Evolutionary conservation across 441 rosid species (phyloP).

Genomic region (Brassica hybrid): DNA sequence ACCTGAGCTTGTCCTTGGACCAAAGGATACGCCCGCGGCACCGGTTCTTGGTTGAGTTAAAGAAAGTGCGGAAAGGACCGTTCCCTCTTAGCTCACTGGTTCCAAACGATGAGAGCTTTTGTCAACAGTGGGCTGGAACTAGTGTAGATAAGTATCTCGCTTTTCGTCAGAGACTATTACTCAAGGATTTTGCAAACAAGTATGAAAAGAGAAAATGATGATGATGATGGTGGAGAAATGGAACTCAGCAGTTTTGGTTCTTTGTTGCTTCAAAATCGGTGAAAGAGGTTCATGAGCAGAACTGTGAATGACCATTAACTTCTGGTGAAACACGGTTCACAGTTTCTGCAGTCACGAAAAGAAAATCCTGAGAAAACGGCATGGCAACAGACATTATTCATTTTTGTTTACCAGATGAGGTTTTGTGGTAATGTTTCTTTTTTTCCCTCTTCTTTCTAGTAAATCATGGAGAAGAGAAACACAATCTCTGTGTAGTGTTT

Average conservation of each 20-base stretch:
- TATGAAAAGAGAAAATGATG: constrained; percentile 55
- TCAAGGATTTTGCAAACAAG: constrained; percentile 75
- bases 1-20: constrained; percentile 84
- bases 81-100: constrained; percentile 89
- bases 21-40: constrained; percentile 95
- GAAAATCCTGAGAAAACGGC: constrained; percentile 4
- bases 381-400: constrained; percentile 12
- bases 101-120: constrained; percentile 88
- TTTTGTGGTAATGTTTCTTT: constrained; percentile 28
- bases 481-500: too few species aligned
- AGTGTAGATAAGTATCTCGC: constrained; percentile 82
- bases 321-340: constrained; percentile 20
- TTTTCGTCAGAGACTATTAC: constrained; percentile 80
- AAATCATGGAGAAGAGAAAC: neutral
- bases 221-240: neutral
- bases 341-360: constrained; percentile 13
- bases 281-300: constrained; percentile 31
- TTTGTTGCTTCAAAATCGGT: constrained; percentile 19
- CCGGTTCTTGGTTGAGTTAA: constrained; percentile 6
- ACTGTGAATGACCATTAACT: constrained; percentile 21
- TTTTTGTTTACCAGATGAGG: constrained; percentile 30
- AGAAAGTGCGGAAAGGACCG: constrained; percentile 44
- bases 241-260: constrained; percentile 17
- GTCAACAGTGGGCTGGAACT: constrained; percentile 94
- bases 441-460: constrained; percentile 15